Conservation (phyloP, 768 basidiomycete species). For the Pleurotus tuoliensis region DNA sequence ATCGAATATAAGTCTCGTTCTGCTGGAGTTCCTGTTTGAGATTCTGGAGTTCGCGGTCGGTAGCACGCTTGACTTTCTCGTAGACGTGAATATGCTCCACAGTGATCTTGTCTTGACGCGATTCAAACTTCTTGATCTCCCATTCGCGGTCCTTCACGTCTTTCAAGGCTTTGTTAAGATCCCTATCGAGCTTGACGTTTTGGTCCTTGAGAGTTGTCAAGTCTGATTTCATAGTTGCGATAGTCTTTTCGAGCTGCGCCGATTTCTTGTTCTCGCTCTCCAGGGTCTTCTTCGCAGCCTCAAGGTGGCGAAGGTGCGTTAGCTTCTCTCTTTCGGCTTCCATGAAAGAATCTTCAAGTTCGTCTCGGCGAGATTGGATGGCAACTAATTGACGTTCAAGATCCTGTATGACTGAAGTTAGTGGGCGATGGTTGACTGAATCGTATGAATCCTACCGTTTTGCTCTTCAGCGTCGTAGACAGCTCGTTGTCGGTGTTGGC, state of each 20-base stretch:
- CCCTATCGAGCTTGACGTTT: slow-evolving; percentile 69
- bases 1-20: slow-evolving; percentile 72
- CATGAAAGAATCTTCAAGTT: slow-evolving; percentile 85
- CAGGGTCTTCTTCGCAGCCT: slow-evolving; percentile 66
- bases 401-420: slow-evolving; percentile 36
- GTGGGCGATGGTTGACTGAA: neutral
- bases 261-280: slow-evolving; percentile 71
- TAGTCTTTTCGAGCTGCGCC: slow-evolving; percentile 66
- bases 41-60: slow-evolving; percentile 84
- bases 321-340: slow-evolving; percentile 82
- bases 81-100: slow-evolving; percentile 97
- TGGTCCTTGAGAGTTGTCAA: slow-evolving; percentile 63
- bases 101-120: slow-evolving; percentile 94
- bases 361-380: slow-evolving; percentile 73
- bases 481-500: slow-evolving; percentile 64
- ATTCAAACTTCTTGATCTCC: slow-evolving; percentile 82
- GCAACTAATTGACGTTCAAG: slow-evolving; percentile 74
- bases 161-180: slow-evolving; percentile 74
- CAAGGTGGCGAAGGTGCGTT: slow-evolving; percentile 67
- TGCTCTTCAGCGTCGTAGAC: slow-evolving; percentile 53
- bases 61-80: slow-evolving; percentile 92
- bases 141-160: slow-evolving; percentile 81
- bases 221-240: slow-evolving; percentile 65
- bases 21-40: slow-evolving; percentile 76
- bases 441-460: slow-evolving; percentile 57